A percentile compares a stretch with the other conserved stretches of the same genome.
phyloP scores from a whole-genome alignment of 78 protist species.

The Dictyostelium intermedium region DNA sequence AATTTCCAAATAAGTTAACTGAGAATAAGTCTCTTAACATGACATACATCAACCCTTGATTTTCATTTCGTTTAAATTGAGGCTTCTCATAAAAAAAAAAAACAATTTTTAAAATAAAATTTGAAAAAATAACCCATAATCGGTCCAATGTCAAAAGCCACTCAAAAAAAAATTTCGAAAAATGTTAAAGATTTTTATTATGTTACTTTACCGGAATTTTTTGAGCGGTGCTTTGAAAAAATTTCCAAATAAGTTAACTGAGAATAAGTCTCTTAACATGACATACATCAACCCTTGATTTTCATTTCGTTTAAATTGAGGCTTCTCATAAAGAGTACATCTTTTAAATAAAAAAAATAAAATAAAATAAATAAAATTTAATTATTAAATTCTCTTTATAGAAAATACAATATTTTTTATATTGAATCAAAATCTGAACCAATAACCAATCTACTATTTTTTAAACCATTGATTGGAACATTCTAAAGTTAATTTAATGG shows the following conservation, averaged over 20 bases:
- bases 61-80: not conserved
- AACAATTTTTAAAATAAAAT: not conserved
- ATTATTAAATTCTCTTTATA: too few relatives aligned
- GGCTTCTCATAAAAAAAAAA: not conserved
- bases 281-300: not conserved
- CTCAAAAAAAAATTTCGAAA: not conserved
- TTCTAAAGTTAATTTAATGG: too few relatives aligned
- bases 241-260: not conserved
- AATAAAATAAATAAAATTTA: not conserved
- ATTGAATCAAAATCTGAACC: too few relatives aligned
- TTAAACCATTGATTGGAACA: too few relatives aligned
- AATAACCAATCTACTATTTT: too few relatives aligned
- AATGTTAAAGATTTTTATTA: too few relatives aligned
- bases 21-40: not conserved
- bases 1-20: not conserved
- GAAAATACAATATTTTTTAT: too few relatives aligned
- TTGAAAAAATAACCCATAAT: not conserved
- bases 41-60: not conserved
- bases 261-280: not conserved
- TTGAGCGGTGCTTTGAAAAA: not conserved
- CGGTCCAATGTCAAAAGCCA: too few relatives aligned
- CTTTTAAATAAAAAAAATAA: not conserved
- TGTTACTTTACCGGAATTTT: not conserved
- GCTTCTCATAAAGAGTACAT: constrained; percentile 3
- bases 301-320: not conserved